Evolutionary conservation across 2,329 filamentous ascomycete genomes (phyloP).

Genomic region (Talaromyces piceae): DNA sequence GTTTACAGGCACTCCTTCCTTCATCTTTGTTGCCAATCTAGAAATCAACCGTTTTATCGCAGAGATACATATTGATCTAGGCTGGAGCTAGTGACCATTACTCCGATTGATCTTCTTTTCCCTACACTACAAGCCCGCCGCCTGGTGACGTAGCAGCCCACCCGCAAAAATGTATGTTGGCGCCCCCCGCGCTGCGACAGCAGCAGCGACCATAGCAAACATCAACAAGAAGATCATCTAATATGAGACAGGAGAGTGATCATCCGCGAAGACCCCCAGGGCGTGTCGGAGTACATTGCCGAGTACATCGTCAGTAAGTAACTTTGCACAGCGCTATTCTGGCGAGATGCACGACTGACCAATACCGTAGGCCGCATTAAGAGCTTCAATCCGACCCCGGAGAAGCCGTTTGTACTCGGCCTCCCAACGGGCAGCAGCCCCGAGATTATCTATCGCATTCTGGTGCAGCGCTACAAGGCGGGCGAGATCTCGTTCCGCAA

Average conservation of each 20-base stretch:
- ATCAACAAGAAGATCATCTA: too few relatives aligned
- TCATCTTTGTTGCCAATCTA: too few relatives aligned
- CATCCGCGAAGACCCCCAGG: constrained; percentile 63
- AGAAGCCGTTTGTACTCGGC: constrained; percentile 72
- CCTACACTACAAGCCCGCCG: neutral
- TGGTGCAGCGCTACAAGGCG: constrained; percentile 49
- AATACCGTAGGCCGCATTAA: constrained; percentile 62
- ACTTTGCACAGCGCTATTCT: constrained; percentile 2
- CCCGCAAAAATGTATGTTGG: constrained; percentile 11
- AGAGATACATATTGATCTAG: too few relatives aligned
- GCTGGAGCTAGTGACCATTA: too few relatives aligned
- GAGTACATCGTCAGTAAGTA: constrained; percentile 66
- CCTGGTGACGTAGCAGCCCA: constrained; percentile 10
- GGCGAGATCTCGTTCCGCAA: constrained; percentile 70
- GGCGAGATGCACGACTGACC: neutral
- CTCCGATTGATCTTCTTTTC: neutral
- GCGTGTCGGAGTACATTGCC: constrained; percentile 68
- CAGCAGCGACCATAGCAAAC: neutral
- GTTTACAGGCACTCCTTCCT: too few relatives aligned
- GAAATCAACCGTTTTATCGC: too few relatives aligned
- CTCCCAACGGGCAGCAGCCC: constrained; percentile 79
- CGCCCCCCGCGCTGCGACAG: neutral
- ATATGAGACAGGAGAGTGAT: constrained; percentile 81
- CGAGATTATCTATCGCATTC: constrained; percentile 65
- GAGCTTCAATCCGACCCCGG: constrained; percentile 62